A percentile compares a stretch with the other conserved stretches of the same genome.
Conservation (phyloP, 1,284 basidiomycete genomes). For the Lentinula novae-zelandiae region DNA sequence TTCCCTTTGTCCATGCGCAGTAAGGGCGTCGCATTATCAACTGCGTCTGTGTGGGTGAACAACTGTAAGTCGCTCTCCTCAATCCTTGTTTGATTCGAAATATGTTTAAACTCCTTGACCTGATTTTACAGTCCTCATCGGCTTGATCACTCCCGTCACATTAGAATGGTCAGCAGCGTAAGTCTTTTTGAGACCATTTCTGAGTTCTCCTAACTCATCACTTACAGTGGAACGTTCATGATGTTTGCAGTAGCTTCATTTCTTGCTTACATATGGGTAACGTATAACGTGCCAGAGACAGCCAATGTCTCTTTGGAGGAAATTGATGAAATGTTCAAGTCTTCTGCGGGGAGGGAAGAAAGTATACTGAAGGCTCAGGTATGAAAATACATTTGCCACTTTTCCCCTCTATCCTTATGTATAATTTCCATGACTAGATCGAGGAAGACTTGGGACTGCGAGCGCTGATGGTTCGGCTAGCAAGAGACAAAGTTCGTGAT, state of each 20-base stretch:
- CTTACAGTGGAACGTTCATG: conserved; percentile 58
- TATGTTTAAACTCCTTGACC: too few relatives aligned
- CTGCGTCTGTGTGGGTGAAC: conserved; percentile 81
- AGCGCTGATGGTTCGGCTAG: background rate
- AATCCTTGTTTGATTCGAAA: background rate
- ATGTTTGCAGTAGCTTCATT: conserved; percentile 65
- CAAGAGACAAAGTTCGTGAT: background rate
- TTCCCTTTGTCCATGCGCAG: conserved; percentile 86
- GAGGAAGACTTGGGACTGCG: conserved; percentile 21
- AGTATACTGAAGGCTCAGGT: conserved; percentile 45
- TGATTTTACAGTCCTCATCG: conserved; percentile 61
- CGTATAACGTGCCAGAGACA: conserved; percentile 69
- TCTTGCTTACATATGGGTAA: conserved; percentile 65
- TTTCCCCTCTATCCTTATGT: background rate
- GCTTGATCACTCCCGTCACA: conserved; percentile 72
- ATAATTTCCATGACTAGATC: conserved; percentile 13
- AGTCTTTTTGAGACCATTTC: conserved; percentile 18
- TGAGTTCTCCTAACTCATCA: background rate
- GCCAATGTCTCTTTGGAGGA: conserved; percentile 74
- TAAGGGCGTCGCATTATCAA: conserved; percentile 81
- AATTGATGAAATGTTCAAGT: conserved; percentile 65
- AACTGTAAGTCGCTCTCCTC: conserved; percentile 52
- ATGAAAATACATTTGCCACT: conserved; percentile 11
- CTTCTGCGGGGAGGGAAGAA: conserved; percentile 56
- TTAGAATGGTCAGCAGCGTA: conserved; percentile 62